Conservation (phyloP, 2,329 filamentous ascomycete species). For the Aspergillus costaricaensis region DNA sequence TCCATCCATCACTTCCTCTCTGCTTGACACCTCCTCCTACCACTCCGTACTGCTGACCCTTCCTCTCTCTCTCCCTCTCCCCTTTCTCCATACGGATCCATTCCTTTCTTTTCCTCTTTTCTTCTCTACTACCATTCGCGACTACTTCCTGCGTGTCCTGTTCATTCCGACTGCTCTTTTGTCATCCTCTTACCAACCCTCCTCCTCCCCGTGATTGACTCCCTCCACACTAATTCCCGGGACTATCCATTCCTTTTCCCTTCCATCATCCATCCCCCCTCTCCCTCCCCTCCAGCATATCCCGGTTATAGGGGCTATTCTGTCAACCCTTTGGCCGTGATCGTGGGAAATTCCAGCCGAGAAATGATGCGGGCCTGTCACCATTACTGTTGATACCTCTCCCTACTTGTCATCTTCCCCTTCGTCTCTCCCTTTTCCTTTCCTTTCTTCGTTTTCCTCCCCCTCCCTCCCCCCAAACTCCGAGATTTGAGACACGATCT, state of each 20-base stretch:
- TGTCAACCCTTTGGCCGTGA: neutral
- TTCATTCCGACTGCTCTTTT: neutral
- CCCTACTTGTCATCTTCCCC: constrained; percentile 8
- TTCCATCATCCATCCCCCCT: neutral
- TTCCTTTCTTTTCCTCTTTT: no score
- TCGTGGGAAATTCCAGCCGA: constrained; percentile 5
- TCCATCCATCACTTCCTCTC: constrained; percentile 61
- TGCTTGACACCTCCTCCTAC: neutral
- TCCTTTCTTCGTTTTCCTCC: neutral
- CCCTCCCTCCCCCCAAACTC: neutral
- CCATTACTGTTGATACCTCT: constrained; percentile 15
- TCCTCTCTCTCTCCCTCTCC: neutral
- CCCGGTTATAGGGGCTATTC: constrained; percentile 1
- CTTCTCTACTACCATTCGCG: no score
- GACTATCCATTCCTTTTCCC: neutral
- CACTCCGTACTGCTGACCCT: neutral
- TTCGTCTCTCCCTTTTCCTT: constrained; percentile 9
- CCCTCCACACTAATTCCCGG: neutral
- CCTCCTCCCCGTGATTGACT: neutral
- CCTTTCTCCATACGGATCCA: no score
- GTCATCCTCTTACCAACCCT: neutral
- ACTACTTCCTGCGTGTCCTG: neutral
- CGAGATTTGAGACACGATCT: neutral
- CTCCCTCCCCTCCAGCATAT: neutral
- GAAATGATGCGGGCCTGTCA: constrained; percentile 25